Base-by-base conservation (phyloP, 768 basidiomycete genomes). In the Mycena galericulata region DNA sequence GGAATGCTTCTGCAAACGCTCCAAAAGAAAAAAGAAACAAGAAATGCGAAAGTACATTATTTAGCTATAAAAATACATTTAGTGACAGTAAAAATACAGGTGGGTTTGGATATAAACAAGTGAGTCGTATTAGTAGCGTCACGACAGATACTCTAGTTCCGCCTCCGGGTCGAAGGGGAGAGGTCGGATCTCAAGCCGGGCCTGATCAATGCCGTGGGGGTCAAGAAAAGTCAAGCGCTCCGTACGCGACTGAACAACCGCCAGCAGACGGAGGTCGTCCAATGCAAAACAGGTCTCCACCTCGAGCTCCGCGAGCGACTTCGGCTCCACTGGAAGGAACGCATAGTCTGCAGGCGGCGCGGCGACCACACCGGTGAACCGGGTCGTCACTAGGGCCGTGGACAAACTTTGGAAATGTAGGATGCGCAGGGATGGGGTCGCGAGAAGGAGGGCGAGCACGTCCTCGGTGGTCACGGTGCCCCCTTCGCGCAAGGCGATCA, bases 401-500 rank as follows among this genome's bases (percentile, higher is more conserved):
- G 26, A 18, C 32, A 10, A 43, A 24, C 60, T 51, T 11, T 29
- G 7, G 57, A 71, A 71, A 24, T 71, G 70, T 27, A 64, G 7
- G 8, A 71, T 60, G 1, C 70, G 65, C 27, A 71, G 57, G 3
- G 70, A 54, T 0, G 70, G 70, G 12, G 45, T 43, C 15, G 70
- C 70, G 29, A 67, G 70, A 12, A 67, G 32, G 30, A 71, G 46
- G 4, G 62, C 49, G 30, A 71, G 8, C 22, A 67, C 24, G 57
- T 64, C 46, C 30, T 15, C 58, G 18, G 58, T 71, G 2, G 61
- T 47, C 1, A 24, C 34, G 0, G 15, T 2, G 51, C 20, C n/a
- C 47, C 64, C 62, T 10, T 24, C 34, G n/a, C 34, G 27, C 4
- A 71, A 1, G 4, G 66, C 32, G n/a, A 71, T 50, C 70, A 71